Conservation (phyloP, 371 early-diverging fungal genomes). For the Syncephalis plumigaleata region DNA sequence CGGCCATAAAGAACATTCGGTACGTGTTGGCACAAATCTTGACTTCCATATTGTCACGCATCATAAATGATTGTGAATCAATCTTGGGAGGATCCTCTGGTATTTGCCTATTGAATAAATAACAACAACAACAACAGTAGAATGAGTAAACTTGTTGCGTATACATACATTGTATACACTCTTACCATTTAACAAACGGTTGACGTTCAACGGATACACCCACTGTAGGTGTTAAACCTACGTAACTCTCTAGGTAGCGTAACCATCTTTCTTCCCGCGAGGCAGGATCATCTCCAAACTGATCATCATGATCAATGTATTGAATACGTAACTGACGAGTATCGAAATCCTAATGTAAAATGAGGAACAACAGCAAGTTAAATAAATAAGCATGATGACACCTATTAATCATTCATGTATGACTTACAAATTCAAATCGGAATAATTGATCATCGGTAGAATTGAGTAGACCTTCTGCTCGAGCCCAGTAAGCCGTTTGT, state of each 20-base stretch:
- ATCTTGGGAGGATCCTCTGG: conserved; percentile 19
- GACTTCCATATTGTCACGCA: conserved; percentile 51
- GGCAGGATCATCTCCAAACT: conserved; percentile 45
- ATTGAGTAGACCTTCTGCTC: conserved; percentile 12
- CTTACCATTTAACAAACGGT: conserved; percentile 48
- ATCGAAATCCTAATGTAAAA: conserved; percentile 1
- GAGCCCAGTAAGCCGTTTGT: no score
- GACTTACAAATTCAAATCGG: conserved; percentile 66
- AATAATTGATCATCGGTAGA: conserved; percentile 69
- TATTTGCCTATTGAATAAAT: conserved; percentile 8
- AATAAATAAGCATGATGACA: neutral
- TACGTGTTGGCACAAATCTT: conserved; percentile 82
- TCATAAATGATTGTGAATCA: conserved; percentile 31
- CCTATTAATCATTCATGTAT: neutral
- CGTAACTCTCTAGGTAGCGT: conserved; percentile 83
- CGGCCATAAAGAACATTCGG: conserved; percentile 64
- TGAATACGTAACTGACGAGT: conserved; percentile 2
- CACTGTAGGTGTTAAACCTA: conserved; percentile 55
- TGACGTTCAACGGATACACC: conserved; percentile 29
- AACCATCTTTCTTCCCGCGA: conserved; percentile 83
- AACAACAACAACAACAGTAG: conserved; percentile 11
- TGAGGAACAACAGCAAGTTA: no score
- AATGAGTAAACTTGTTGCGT: no score
- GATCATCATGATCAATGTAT: conserved; percentile 21
- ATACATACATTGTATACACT: no score